Conservation (phyloP, 441 rosid species). For the Adansonia gregorii region DNA sequence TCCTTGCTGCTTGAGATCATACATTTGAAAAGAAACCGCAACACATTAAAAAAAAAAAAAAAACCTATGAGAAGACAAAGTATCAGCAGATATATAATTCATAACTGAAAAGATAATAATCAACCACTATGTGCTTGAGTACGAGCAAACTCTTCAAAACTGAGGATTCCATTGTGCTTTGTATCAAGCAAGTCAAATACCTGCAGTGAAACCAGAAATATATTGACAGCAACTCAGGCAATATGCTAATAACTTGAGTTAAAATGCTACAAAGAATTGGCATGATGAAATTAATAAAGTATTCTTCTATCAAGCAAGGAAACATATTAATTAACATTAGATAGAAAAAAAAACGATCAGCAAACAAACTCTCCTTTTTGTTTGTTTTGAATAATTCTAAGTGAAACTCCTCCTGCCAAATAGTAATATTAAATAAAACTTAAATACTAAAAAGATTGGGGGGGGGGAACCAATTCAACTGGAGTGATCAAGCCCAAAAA, state of each 20-base stretch:
- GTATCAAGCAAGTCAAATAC: conserved; percentile 94
- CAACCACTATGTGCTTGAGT: conserved; percentile 40
- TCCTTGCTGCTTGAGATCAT: conserved; percentile 97
- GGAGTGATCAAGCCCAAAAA: not conserved
- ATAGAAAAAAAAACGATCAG: conserved; percentile 53
- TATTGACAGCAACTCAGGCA: conserved; percentile 20
- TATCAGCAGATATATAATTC: not conserved
- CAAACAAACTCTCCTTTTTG: conserved; percentile 96
- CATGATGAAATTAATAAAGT: conserved; percentile 4
- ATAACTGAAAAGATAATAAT: conserved; percentile 16
- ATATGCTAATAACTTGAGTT: not conserved
- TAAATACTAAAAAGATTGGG: not conserved
- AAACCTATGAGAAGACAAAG: conserved; percentile 18
- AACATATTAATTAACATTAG: conserved; percentile 8
- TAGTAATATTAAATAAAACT: conserved; percentile 7
- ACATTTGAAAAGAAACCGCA: conserved; percentile 89
- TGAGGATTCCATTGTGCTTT: conserved; percentile 91
- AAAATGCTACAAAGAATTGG: not conserved
- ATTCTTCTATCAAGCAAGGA: not conserved
- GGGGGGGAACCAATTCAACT: not conserved
- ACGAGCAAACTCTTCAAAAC: conserved; percentile 95
- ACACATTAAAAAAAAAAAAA: conserved; percentile 14
- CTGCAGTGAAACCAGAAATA: conserved; percentile 47
- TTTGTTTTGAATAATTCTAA: conserved; percentile 91
- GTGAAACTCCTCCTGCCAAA: conserved; percentile 88